A percentile compares a stretch with the other conserved stretches of the same genome.
These are phyloP conservation scores for Neonectria hederae DNA, from an alignment of 2,329 filamentous ascomycete species.

Conservation along the genomic window DNA sequence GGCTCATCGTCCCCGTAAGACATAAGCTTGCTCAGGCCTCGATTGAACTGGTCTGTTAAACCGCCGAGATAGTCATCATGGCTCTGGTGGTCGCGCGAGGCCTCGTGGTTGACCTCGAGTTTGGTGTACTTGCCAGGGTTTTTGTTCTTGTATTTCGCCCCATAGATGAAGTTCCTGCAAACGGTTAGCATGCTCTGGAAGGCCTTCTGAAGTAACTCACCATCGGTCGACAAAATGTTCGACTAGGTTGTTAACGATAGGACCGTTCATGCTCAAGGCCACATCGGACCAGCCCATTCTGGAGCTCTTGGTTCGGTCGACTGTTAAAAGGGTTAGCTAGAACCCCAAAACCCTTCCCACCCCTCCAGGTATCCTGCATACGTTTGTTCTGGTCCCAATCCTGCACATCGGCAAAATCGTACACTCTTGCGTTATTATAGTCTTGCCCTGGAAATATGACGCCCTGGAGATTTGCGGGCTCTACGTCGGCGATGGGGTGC, in stretches of 20 bases:
- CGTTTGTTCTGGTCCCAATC: slow-evolving; percentile 87
- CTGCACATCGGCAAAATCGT: slow-evolving; percentile 80
- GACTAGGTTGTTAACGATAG: slow-evolving; percentile 77
- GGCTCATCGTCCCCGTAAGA: slow-evolving; percentile 45
- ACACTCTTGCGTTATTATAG: slow-evolving; percentile 88
- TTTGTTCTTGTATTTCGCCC: slow-evolving; percentile 75
- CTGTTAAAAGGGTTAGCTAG: slow-evolving; percentile 40
- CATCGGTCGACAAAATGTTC: slow-evolving; percentile 86
- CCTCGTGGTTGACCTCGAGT: slow-evolving; percentile 27
- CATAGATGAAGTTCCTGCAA: slow-evolving; percentile 81
- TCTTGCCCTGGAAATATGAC: slow-evolving; percentile 91
- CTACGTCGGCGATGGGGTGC: slow-evolving; percentile 83
- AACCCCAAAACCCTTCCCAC: too few relatives aligned
- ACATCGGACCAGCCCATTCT: slow-evolving; percentile 96
- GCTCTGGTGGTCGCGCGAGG: slow-evolving; percentile 21
- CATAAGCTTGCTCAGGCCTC: slow-evolving; percentile 52
- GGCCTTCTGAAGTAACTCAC: slow-evolving; percentile 50
- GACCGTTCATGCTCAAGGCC: slow-evolving; percentile 77
- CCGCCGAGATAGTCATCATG: slow-evolving; percentile 53
- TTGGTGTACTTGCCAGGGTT: slow-evolving; percentile 60
- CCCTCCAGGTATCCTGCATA: slow-evolving; percentile 39
- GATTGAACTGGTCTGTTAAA: slow-evolving; percentile 54
- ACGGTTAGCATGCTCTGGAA: neutral
- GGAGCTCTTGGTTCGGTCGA: slow-evolving; percentile 80
- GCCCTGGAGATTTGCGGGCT: slow-evolving; percentile 78